phyloP scores from a whole-genome alignment of 2,329 filamentous ascomycete species.

The Xylaria sp. region DNA sequence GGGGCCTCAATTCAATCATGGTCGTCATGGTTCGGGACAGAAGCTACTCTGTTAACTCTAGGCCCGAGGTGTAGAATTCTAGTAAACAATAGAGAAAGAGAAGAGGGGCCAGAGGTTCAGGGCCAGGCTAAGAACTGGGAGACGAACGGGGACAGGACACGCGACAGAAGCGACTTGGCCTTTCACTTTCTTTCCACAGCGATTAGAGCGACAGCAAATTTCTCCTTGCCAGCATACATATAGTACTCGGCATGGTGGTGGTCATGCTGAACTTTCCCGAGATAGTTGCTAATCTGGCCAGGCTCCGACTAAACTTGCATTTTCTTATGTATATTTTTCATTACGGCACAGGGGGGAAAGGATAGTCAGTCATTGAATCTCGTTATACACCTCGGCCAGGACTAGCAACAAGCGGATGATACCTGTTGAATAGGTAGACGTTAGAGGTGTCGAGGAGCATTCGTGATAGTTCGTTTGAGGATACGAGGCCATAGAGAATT shows the following conservation, averaged over 20 bases:
- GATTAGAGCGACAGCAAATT: constrained; percentile 37
- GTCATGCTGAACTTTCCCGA: constrained; percentile 29
- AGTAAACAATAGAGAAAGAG: neutral
- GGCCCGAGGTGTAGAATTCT: neutral
- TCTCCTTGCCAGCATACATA: constrained; percentile 38
- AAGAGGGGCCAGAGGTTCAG: neutral
- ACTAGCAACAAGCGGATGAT: constrained; percentile 31
- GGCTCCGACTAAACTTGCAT: constrained; percentile 24
- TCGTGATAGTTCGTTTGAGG: constrained; percentile 8
- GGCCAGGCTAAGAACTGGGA: constrained; percentile 3
- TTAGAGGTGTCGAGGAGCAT: constrained; percentile 8
- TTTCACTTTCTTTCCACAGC: constrained; percentile 37
- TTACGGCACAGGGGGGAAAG: constrained; percentile 2
- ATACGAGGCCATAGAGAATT: constrained; percentile 29
- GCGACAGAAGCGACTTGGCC: constrained; percentile 19
- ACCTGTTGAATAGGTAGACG: constrained; percentile 32
- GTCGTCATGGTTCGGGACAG: neutral
- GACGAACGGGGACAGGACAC: constrained; percentile 9
- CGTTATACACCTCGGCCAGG: constrained; percentile 14
- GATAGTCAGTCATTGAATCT: constrained; percentile 26
- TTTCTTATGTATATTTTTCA: constrained; percentile 27
- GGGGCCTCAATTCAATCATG: neutral
- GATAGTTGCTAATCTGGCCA: constrained; percentile 34
- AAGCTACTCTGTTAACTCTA: constrained; percentile 9
- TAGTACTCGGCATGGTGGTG: constrained; percentile 19